Evolutionary conservation across 257 asterid species (phyloP), one percentile per base, ranked within the genome.

Genomic region (Vinca minor): DNA sequence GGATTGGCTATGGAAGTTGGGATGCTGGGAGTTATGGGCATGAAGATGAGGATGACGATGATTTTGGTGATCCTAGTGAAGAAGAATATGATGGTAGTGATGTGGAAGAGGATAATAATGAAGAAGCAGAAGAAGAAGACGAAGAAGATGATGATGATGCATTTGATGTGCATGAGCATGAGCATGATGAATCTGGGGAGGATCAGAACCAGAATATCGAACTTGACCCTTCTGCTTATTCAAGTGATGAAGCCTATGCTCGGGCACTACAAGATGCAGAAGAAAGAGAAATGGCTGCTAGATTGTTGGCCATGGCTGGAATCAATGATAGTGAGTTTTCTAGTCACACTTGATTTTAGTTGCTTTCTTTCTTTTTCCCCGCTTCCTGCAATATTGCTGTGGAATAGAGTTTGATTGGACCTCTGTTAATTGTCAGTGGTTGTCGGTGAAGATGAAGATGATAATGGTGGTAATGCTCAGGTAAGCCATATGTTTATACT

Each of bases 231-330:
- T 78, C 96, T 50, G 85, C 88, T 61, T 89, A 78, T 84, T 70
- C 98, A 20, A 84, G 88, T 73, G 98, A 92, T 64, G 98, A 89
- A 82, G 95, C 94, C 57, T 92, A 79, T 82, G 98, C 98, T 61
- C 86, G 96, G 81, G 96, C 96, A 65, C 74, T 92, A 60, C 98
- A 92, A 74, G 97, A 84, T 74, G 95, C 89, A 10, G 96, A 89
- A 77, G 97, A 89, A 59, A 83, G 85, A 75, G 94, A 84, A 57
- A 80, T 92, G 97, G 95, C 96, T 3, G 83, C 96, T 61, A 85
- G 96, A 69, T 72, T 92, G 89, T 67, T 92, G 69, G 88, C 96
- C 60, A 75, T 92, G 55, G 84, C 97, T 34, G 95, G 97, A 74
- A 77, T 92, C 64, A 81, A 65, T 76, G 91, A 77, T 65, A 76